Conservation (phyloP, 1,284 basidiomycete genomes). For the Ustanciosporium gigantosporum region DNA sequence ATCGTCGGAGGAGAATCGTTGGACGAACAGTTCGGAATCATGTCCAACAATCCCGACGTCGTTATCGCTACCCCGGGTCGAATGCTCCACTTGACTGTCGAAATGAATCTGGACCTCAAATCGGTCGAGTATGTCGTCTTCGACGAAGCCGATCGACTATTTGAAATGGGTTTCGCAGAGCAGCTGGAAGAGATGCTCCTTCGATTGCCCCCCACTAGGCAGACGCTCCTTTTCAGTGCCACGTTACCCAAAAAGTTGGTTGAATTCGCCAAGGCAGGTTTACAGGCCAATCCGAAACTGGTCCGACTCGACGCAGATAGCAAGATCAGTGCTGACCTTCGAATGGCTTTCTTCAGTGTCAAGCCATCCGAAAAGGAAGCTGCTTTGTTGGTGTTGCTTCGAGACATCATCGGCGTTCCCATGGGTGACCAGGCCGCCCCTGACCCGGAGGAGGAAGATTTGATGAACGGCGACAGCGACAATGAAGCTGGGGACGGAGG, state of each 20-base stretch:
- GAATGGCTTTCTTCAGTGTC: conserved; percentile 90
- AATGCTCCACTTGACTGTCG: conserved; percentile 89
- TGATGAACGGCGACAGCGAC: conserved; percentile 55
- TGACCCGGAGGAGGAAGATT: conserved; percentile 30
- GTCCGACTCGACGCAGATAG: conserved; percentile 92
- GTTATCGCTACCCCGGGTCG: conserved; percentile 86
- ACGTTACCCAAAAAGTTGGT: conserved; percentile 94
- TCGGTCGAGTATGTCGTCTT: conserved; percentile 90
- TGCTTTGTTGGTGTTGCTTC: conserved; percentile 78
- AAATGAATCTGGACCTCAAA: conserved; percentile 93
- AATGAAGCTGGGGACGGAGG: conserved; percentile 25
- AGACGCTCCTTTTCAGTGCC: conserved; percentile 92
- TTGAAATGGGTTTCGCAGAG: conserved; percentile 95
- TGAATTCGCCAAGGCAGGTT: conserved; percentile 94
- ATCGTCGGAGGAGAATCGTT: conserved; percentile 93
- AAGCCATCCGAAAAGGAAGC: conserved; percentile 95
- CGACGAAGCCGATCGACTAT: conserved; percentile 95
- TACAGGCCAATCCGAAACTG: conserved; percentile 84
- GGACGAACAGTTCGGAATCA: conserved; percentile 95
- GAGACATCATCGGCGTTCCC: conserved; percentile 84
- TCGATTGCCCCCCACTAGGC: conserved; percentile 81
- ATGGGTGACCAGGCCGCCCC: conserved; percentile 57
- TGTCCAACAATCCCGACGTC: conserved; percentile 81
- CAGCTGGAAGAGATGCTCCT: conserved; percentile 88
- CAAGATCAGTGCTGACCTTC: conserved; percentile 90